phyloP scores from a whole-genome alignment of 805 yeast genomes.

The Nadsonia fulvescens region DNA sequence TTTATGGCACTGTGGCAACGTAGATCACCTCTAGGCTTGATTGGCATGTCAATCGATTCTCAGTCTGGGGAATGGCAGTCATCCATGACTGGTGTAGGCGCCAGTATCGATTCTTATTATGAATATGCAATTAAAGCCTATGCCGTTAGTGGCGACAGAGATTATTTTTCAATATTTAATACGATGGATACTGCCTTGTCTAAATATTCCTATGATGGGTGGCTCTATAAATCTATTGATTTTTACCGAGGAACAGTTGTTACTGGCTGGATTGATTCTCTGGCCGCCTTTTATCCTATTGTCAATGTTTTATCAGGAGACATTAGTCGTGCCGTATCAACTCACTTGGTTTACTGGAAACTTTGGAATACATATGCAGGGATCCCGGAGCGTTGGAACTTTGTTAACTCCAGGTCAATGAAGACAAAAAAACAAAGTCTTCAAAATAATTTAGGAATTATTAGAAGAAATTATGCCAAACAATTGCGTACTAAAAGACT shows the following conservation, averaged over 20 bases:
- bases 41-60: slow-evolving; percentile 68
- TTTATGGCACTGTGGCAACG: slow-evolving; percentile 56
- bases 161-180: slow-evolving; percentile 36
- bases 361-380: slow-evolving; percentile 67
- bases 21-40: slow-evolving; percentile 38
- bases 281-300: slow-evolving; percentile 83
- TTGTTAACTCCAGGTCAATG: slow-evolving; percentile 8
- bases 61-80: slow-evolving; percentile 36
- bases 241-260: slow-evolving; percentile 30
- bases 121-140: slow-evolving; percentile 73
- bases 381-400: slow-evolving; percentile 80
- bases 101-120: slow-evolving; percentile 78
- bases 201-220: slow-evolving; percentile 28
- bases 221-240: slow-evolving; percentile 41
- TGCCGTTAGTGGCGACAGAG: slow-evolving; percentile 48
- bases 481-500: too few species aligned
- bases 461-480: background rate
- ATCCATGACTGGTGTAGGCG: slow-evolving; percentile 64
- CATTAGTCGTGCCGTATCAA: slow-evolving; percentile 39
- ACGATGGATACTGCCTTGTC: slow-evolving; percentile 33
- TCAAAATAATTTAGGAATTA: slow-evolving; percentile 2
- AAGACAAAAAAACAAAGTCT: slow-evolving; percentile 7
- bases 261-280: slow-evolving; percentile 65
- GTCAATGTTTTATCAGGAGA: slow-evolving; percentile 66
- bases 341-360: slow-evolving; percentile 48